Percentiles rank a stretch among this genome's conserved stretches.
These are phyloP conservation scores for Hypoxylon sp. DNA, from an alignment of 2,329 filamentous ascomycete species.

Conservation along the genomic window DNA sequence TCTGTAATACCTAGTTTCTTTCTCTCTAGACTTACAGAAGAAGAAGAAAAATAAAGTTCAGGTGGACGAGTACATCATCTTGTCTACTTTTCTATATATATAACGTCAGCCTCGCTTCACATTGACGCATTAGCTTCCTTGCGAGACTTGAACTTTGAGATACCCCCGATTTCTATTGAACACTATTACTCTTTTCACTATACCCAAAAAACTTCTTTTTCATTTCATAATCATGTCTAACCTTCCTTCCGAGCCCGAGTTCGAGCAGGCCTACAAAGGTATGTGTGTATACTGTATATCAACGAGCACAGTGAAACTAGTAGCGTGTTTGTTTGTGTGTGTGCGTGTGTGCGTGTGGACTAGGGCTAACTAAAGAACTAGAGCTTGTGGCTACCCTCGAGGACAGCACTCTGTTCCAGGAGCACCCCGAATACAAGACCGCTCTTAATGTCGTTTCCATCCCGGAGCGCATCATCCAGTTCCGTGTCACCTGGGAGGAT, in stretches of 20 bases:
- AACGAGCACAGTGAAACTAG: neutral
- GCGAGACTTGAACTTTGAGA: constrained; percentile 18
- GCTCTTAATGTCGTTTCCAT: constrained; percentile 88
- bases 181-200: no score
- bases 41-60: no score
- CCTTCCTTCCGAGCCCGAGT: constrained; percentile 90
- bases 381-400: constrained; percentile 96
- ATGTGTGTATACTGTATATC: constrained; percentile 44
- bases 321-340: no score
- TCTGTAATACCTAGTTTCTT: constrained; percentile 2
- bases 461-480: constrained; percentile 95
- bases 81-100: no score
- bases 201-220: no score
- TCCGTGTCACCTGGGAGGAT: constrained; percentile 96
- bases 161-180: no score
- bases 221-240: constrained; percentile 70
- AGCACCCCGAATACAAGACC: constrained; percentile 93
- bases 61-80: no score
- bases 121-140: no score
- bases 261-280: constrained; percentile 98
- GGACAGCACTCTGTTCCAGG: constrained; percentile 89
- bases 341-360: no score
- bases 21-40: no score
- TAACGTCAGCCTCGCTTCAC: no score
- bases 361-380: constrained; percentile 50